A percentile compares a stretch with the other conserved stretches of the same genome.
Conservation (phyloP, 1,284 basidiomycete species). For the Omphalotus olearius region DNA sequence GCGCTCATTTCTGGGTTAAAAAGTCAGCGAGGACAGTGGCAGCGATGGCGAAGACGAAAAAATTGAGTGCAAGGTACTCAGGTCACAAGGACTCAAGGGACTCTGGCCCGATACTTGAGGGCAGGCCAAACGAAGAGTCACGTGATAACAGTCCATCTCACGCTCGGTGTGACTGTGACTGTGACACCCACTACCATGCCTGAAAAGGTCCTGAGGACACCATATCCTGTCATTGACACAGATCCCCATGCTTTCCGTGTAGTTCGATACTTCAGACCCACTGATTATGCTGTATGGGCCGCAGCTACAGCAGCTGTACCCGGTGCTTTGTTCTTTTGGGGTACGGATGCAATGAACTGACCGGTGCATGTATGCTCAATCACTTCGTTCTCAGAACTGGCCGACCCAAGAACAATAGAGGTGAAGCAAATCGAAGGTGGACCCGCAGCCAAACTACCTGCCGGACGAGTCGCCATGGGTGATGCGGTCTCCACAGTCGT, state of each 20-base stretch:
- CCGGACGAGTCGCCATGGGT: constrained; percentile 30
- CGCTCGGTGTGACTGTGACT: not conserved
- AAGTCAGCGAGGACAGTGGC: not conserved
- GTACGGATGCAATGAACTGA: constrained; percentile 35
- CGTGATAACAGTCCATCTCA: not conserved
- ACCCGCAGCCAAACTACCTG: constrained; percentile 21
- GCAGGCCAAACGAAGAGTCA: not conserved
- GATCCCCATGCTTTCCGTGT: constrained; percentile 93
- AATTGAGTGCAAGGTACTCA: not conserved
- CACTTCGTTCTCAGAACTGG: constrained; percentile 34
- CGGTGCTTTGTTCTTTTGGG: constrained; percentile 69
- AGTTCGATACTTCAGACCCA: constrained; percentile 83
- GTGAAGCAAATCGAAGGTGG: constrained; percentile 8
- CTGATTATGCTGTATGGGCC: constrained; percentile 87
- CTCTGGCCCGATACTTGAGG: not conserved
- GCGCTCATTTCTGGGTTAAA: constrained; percentile 41
- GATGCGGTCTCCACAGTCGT: constrained; percentile 30
- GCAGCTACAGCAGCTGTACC: constrained; percentile 80
- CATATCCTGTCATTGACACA: constrained; percentile 84
- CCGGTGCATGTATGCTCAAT: constrained; percentile 11
- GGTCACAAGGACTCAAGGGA: constrained; percentile 2
- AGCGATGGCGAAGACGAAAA: too few species aligned
- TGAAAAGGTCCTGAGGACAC: constrained; percentile 64
- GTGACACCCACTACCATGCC: constrained; percentile 44
- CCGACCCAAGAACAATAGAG: constrained; percentile 29